A percentile compares a stretch with the other conserved stretches of the same genome.
phyloP scores from a whole-genome alignment of 176 grass and related monocot species.

The Olyra latifolia region DNA sequence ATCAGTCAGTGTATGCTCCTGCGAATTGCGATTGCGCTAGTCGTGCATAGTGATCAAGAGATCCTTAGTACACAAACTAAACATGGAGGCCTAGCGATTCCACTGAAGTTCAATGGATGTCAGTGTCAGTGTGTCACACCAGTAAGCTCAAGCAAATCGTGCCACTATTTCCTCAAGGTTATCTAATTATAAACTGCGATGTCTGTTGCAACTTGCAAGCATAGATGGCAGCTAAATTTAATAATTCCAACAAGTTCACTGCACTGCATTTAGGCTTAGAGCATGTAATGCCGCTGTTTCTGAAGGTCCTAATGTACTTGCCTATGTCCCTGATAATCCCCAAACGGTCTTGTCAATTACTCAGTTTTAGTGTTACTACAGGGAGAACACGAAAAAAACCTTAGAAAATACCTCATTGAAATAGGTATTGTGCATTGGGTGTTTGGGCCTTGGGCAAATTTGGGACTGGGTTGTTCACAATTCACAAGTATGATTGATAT shows the following conservation, averaged over 20 bases:
- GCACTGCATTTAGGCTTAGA: background rate
- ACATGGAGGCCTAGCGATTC: background rate
- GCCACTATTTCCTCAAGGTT: background rate
- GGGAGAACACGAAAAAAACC: background rate
- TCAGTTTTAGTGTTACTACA: background rate
- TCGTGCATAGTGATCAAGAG: background rate
- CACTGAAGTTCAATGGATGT: background rate
- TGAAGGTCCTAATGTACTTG: background rate
- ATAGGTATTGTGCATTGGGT: background rate
- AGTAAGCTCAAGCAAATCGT: background rate
- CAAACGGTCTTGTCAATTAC: background rate
- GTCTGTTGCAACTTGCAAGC: background rate
- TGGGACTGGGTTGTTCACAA: background rate
- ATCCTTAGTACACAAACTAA: background rate
- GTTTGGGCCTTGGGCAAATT: background rate
- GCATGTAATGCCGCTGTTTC: background rate
- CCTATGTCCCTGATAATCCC: background rate
- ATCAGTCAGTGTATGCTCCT: background rate
- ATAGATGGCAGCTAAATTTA: background rate
- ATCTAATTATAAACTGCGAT: background rate
- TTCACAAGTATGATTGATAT: background rate
- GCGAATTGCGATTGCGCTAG: background rate
- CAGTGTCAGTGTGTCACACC: background rate
- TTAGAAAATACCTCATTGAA: background rate
- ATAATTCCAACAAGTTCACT: background rate